Percentiles rank a stretch among this genome's conserved stretches.
Evolutionary conservation across 208 protist genomes (phyloP).

Genomic region (Jaenimonas drosophilae): DNA sequence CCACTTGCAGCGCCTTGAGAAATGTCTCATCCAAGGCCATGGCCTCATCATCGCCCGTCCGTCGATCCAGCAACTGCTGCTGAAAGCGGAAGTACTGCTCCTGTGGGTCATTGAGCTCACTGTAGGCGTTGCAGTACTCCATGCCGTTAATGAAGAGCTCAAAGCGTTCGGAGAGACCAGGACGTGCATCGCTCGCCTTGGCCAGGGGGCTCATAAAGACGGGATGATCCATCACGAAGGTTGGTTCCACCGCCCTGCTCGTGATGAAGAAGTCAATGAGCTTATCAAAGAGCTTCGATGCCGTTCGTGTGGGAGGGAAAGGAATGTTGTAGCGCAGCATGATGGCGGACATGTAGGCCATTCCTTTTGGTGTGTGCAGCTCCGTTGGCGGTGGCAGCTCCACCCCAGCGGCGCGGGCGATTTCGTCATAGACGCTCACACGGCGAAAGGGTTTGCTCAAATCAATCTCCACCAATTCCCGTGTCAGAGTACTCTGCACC

Average conservation of each 20-base stretch:
- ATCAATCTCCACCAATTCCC: slow-evolving; percentile 50
- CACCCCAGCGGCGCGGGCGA: slow-evolving; percentile 62
- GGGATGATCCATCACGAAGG: slow-evolving; percentile 94
- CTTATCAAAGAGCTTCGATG: slow-evolving; percentile 86
- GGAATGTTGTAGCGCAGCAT: slow-evolving; percentile 81
- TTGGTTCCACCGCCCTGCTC: slow-evolving; percentile 83
- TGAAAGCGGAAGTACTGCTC: slow-evolving; percentile 94
- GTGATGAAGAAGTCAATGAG: slow-evolving; percentile 91
- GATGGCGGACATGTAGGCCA: slow-evolving; percentile 78
- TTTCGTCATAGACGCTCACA: slow-evolving; percentile 81
- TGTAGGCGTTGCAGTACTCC: slow-evolving; percentile 96
- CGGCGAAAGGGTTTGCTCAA: slow-evolving; percentile 80
- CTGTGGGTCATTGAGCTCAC: slow-evolving; percentile 94
- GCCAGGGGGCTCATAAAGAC: slow-evolving; percentile 89
- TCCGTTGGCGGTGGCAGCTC: slow-evolving; percentile 65
- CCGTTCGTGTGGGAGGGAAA: slow-evolving; percentile 76
- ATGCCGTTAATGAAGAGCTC: slow-evolving; percentile 93
- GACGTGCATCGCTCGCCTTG: slow-evolving; percentile 64
- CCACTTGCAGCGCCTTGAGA: slow-evolving; percentile 90
- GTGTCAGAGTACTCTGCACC: slow-evolving; percentile 17
- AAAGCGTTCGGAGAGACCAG: slow-evolving; percentile 91
- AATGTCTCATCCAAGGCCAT: slow-evolving; percentile 90
- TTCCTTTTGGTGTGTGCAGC: slow-evolving; percentile 59
- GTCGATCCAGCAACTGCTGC: slow-evolving; percentile 79
- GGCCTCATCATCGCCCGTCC: slow-evolving; percentile 90